Evolutionary conservation across 2,329 filamentous ascomycete genomes (phyloP), one percentile per base, ranked within the genome.

Genomic region (Paraphaeosphaeria minitans): DNA sequence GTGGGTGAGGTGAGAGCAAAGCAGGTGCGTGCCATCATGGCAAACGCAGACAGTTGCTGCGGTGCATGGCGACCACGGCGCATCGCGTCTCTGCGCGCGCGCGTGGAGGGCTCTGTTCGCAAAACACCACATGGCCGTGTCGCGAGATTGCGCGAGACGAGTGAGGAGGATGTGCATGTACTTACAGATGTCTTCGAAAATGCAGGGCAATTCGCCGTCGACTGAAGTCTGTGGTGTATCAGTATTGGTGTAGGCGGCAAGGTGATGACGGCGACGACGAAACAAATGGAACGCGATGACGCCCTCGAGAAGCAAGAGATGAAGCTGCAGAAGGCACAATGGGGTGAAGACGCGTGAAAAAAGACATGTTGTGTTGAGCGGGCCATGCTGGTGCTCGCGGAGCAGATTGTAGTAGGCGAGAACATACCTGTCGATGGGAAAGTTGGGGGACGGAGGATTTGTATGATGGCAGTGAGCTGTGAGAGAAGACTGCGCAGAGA

Each of bases 341-440:
- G 63, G 68, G 63, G 69, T 63, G 68, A 69, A 73, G 73, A 76
- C 63, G 71, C 68, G 71, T 66, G 57, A 54, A 68, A 71, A 72
- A 70, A 66, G 58, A 61, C 62, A 62, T 63, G 69, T 67, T 66
- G 66, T 63, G 65, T 62, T 64, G 66, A 61, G 64, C 60, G 65
- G 29, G 59, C 57, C 42, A 59, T 65, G 64, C 58, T 67, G 64
- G 58, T 58, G 54, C 51, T 58, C 60, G 63, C 62, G 57, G 57
- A 53, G 58, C 35, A 59, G 58, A 57, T 50, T 59, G 48, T 60
- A 63, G 70, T 53, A 53, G n/a, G 65, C 70, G 72, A 72, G 63
- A 75, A 75, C 73, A 69, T 62, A 75, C 73, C 69, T 58, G 16
- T 63, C 68, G 66, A 65, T 66, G 67, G 66, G 56, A 52, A 59